A percentile compares a stretch with the other conserved stretches of the same genome.
These are phyloP conservation scores for Trypanosoma scelopori DNA, from an alignment of 208 protist genomes.

Conservation along the genomic window DNA sequence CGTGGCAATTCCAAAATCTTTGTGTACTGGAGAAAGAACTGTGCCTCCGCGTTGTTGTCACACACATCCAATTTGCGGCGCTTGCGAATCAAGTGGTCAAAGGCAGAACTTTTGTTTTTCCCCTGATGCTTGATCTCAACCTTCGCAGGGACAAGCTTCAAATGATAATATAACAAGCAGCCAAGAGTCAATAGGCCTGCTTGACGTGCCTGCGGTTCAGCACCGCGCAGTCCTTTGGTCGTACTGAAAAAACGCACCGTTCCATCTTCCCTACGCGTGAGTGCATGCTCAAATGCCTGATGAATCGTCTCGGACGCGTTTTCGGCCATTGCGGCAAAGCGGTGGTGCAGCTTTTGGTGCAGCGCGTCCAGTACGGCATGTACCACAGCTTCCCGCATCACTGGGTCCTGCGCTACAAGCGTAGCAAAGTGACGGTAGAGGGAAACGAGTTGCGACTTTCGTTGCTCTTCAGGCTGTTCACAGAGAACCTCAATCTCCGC, in stretches of 20 bases:
- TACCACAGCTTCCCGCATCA: slow-evolving; percentile 45
- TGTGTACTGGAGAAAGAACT: slow-evolving; percentile 60
- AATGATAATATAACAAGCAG: slow-evolving; percentile 76
- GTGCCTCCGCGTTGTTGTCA: slow-evolving; percentile 46
- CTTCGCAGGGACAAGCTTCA: slow-evolving; percentile 34
- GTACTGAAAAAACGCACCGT: slow-evolving; percentile 77
- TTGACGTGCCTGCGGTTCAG: slow-evolving; percentile 62
- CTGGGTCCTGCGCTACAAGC: slow-evolving; percentile 55
- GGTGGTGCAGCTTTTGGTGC: slow-evolving; percentile 54
- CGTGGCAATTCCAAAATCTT: slow-evolving; percentile 23
- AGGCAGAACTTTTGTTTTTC: background rate
- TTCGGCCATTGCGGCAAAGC: slow-evolving; percentile 73
- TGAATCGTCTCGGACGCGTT: slow-evolving; percentile 76
- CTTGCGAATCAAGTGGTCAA: slow-evolving; percentile 4
- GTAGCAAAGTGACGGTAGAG: slow-evolving; percentile 58
- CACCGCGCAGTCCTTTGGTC: slow-evolving; percentile 53
- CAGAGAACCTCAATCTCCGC: slow-evolving; percentile 38
- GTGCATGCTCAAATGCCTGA: slow-evolving; percentile 65
- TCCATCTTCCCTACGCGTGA: slow-evolving; percentile 69
- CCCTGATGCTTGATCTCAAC: background rate
- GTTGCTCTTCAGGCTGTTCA: slow-evolving; percentile 19
- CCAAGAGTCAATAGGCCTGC: slow-evolving; percentile 63
- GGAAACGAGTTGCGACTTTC: slow-evolving; percentile 16
- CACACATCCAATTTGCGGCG: slow-evolving; percentile 27
- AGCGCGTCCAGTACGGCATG: slow-evolving; percentile 56